Percentiles rank a stretch among this genome's conserved stretches.
These are phyloP conservation scores for Amaranthus palmeri DNA, from an alignment of 148 eudicot species.

Conservation along the genomic window DNA sequence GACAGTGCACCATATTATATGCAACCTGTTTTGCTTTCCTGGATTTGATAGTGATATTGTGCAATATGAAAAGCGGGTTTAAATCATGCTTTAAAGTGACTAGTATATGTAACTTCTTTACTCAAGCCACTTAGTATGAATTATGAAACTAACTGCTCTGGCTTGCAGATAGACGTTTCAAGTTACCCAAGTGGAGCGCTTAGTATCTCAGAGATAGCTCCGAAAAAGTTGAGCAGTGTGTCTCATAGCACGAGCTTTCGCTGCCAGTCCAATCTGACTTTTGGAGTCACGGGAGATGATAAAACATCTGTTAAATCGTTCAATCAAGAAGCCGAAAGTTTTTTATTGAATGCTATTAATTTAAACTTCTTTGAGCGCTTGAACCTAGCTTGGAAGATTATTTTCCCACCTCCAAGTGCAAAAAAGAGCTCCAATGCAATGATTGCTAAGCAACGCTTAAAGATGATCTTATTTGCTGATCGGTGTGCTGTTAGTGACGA, in stretches of 20 bases:
- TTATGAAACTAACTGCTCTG: neutral
- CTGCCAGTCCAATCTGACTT: conserved; percentile 57
- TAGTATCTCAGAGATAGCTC: conserved; percentile 28
- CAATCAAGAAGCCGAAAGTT: conserved; percentile 63
- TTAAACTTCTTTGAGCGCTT: conserved; percentile 85
- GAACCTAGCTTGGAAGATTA: conserved; percentile 87
- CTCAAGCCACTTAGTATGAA: neutral
- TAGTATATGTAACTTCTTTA: neutral
- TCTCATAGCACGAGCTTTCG: conserved; percentile 32
- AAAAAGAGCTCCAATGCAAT: conserved; percentile 64
- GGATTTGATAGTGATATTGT: neutral
- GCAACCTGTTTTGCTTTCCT: neutral
- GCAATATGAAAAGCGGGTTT: conserved; percentile 3
- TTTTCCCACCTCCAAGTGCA: conserved; percentile 61
- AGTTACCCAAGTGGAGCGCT: conserved; percentile 43
- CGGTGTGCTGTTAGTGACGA: conserved; percentile 95
- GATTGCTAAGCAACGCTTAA: conserved; percentile 88
- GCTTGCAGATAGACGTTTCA: conserved; percentile 55
- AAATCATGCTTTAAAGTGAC: neutral
- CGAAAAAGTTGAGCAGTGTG: conserved; percentile 33
- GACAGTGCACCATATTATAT: neutral
- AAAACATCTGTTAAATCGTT: conserved; percentile 47
- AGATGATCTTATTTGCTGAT: conserved; percentile 95
- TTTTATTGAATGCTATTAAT: conserved; percentile 66
- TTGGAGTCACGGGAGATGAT: conserved; percentile 44